Evolutionary conservation across 2,329 filamentous ascomycete genomes (phyloP), one percentile per base, ranked within the genome.

Genomic region (Didymella pomorum): DNA sequence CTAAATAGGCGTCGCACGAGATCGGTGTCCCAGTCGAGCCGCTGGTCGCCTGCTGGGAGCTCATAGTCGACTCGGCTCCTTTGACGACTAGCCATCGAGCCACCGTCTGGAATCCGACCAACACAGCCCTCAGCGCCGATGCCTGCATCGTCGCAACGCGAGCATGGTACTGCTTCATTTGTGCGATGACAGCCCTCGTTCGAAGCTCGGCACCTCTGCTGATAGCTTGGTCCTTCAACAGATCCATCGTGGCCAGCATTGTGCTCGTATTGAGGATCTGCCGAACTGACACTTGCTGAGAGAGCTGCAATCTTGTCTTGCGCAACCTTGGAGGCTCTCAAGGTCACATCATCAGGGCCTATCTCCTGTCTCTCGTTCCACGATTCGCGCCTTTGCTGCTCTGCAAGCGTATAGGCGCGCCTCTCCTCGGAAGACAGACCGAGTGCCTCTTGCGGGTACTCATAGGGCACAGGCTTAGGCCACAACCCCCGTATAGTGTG

Each of bases 141-240:
- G 20, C 95, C 95, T 42, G 95, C 95, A 79, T 99, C 95, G 76
- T 92, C 92, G 86, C 95, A 99, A 62, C 95, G 87, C 54, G 92
- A 91, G 73, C 95, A 99, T 23, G 95, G 95, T 35, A 95, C 89
- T 79, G 98, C 94, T 41, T n/a, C 10, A 14, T 16, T 21, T 14
- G 12, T 23, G 56, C 95, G 89, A 80, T 99, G 95, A 75, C 95
- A 99, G 11, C 95, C 95, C 80, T 99, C 99, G 84, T 99, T 98
- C 81, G 93, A 97, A 86, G 98, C 98, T 71, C 95, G 90, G 83
- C 95, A 99, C 58, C 95, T 90, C 78, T 99, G 95, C 78, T 99
- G 95, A 82, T 95, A 99, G 63, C 95, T 92, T 14, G 37, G 20
- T 41, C 3, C 2, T 3, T 41, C 20, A 23, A 41, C 37, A 41